phyloP scores from a whole-genome alignment of 345 rosid species.

The Brassica napus region DNA sequence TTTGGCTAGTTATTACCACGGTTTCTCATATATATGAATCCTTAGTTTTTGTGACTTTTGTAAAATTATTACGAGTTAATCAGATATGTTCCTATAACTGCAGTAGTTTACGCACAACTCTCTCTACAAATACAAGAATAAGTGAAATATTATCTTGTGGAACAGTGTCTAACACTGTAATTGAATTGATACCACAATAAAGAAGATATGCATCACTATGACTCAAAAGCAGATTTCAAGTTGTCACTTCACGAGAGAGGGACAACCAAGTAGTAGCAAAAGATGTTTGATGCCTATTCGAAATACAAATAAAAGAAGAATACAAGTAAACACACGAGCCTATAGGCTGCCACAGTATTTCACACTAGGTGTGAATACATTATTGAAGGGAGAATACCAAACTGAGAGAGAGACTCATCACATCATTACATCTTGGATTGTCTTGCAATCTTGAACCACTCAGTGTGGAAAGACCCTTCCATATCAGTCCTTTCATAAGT shows the following conservation, averaged over 20 bases:
- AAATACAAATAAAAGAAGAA: background rate
- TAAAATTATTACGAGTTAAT: conserved; percentile 13
- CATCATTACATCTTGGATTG: conserved; percentile 47
- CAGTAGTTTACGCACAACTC: background rate
- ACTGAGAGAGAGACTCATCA: background rate
- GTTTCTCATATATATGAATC: conserved; percentile 10
- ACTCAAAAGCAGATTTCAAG: background rate
- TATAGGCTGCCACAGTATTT: background rate
- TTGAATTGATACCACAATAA: conserved; percentile 18
- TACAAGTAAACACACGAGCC: background rate
- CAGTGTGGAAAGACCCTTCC: conserved; percentile 94
- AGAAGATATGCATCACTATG: background rate
- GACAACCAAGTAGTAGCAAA: background rate
- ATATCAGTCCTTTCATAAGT: conserved; percentile 90
- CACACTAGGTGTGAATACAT: conserved; percentile 28
- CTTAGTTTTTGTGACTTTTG: conserved; percentile 9
- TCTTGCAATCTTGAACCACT: conserved; percentile 95
- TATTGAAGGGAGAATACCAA: conserved; percentile 28
- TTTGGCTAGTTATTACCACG: conserved; percentile 6
- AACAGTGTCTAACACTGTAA: background rate
- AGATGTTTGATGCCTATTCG: background rate
- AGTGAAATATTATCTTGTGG: background rate
- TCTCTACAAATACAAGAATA: background rate
- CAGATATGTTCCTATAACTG: background rate
- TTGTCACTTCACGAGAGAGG: background rate